Evolutionary conservation across 345 rosid species (phyloP).

Genomic region (Populus tremula): DNA sequence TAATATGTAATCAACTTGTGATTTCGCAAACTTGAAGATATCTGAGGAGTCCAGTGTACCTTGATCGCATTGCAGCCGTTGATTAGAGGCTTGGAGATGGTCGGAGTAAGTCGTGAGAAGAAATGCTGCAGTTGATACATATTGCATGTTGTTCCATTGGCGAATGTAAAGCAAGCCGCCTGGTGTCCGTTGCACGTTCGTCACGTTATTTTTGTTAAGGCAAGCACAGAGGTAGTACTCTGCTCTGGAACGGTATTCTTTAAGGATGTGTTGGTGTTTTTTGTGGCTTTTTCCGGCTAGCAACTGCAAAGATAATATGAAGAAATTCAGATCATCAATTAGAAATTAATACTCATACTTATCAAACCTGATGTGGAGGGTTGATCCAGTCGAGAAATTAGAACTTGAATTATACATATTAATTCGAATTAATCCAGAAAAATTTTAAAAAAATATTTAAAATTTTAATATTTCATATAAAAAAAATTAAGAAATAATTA

Average conservation of each 20-base stretch:
- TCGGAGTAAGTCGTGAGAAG: conserved; percentile 77
- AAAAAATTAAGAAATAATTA: too few species aligned
- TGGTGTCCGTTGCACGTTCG: conserved; percentile 63
- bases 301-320: conserved; percentile 37
- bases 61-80: conserved; percentile 42
- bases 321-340: background rate
- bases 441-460: too few species aligned
- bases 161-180: conserved; percentile 75
- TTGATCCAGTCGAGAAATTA: too few species aligned
- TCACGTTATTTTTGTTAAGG: conserved; percentile 56
- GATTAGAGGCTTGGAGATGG: conserved; percentile 39
- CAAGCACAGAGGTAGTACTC: conserved; percentile 80
- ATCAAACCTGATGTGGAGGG: too few species aligned
- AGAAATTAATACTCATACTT: too few species aligned
- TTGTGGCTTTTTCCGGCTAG: conserved; percentile 45
- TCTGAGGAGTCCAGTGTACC: conserved; percentile 43
- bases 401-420: too few species aligned
- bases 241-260: conserved; percentile 64
- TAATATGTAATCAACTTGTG: conserved; percentile 80
- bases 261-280: conserved; percentile 38
- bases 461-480: too few species aligned
- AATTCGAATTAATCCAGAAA: too few species aligned
- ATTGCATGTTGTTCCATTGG: conserved; percentile 98
- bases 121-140: conserved; percentile 75
- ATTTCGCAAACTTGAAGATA: conserved; percentile 54